Base-by-base conservation (phyloP, 176 grass and related monocot genomes). In the Lolium rigidum region DNA sequence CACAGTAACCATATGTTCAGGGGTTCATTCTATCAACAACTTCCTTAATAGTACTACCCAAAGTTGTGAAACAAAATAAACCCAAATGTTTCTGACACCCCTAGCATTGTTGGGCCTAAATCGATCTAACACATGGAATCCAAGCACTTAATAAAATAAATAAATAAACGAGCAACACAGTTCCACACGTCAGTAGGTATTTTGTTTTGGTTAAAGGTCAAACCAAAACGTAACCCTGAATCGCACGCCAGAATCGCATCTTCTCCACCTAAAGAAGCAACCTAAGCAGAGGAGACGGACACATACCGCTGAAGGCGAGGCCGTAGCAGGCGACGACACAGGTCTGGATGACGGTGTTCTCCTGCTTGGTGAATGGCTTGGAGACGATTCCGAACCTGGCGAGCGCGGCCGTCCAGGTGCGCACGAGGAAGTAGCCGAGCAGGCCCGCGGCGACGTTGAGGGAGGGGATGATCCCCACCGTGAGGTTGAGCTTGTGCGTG, bases 311-410 rank as follows among this genome's bases (percentile, higher is more conserved):
- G 74, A 80, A 87, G 55, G 93, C 93, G 73, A 95, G 80, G 12
- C 89, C 92, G 47, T 92, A 95, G 93, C 93, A 93, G 3, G 93
- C 91, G 82, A 93, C 95, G 24, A 95, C 93, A 84, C 89, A 98
- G 1, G 95, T 93, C 89, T 93, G 93, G 37, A 92, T 93, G 47
- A 93, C 89, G 39, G 91, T 93, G 83, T 98, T 98, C 91, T 95
- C 96, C 88, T 95, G 96, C 91, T 86, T 92, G 8, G 93, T 94
- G 50, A 94, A 95, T 14, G 93, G 93, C 82, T 92, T 87, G 61
- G 81, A 41, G 49, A 75, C 51, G 57, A 95, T 1, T 0, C 93
- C 93, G 11, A 92, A 39, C 81, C 64, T 84, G 20, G 26, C 54
- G 26, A 92, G 55, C 28, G 80, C 63, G 0, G 83, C 85, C 58